A percentile compares a stretch with the other conserved stretches of the same genome.
Evolutionary conservation across 306 rosid species (phyloP).

Genomic region (Fragaria ananassa): DNA sequence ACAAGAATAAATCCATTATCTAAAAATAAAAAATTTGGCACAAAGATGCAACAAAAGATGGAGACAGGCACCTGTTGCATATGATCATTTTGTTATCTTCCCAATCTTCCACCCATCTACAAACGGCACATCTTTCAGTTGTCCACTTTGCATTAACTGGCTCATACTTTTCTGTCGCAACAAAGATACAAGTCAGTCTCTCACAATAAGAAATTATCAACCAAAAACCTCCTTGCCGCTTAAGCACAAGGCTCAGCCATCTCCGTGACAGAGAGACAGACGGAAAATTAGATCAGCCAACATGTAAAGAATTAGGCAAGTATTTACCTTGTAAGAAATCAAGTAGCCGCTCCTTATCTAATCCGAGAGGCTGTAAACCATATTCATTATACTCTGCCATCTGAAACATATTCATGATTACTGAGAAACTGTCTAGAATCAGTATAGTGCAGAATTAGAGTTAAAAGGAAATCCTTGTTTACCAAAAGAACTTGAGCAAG

Average conservation of each 20-base stretch:
- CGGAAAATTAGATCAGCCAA: constrained; percentile 15
- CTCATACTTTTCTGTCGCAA: constrained; percentile 72
- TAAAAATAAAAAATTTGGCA: constrained; percentile 8
- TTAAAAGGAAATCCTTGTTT: not conserved
- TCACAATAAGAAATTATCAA: constrained; percentile 19
- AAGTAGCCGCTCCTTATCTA: constrained; percentile 68
- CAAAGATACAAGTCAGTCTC: constrained; percentile 24
- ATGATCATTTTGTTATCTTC: constrained; percentile 93
- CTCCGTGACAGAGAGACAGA: not conserved
- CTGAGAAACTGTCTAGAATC: constrained; percentile 17
- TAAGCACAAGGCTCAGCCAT: not conserved
- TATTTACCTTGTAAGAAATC: constrained; percentile 67
- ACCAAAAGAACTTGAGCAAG: not conserved
- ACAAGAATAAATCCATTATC: constrained; percentile 11
- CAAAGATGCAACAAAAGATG: constrained; percentile 23
- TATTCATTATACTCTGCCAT: constrained; percentile 53
- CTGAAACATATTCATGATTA: constrained; percentile 45
- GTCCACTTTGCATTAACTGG: constrained; percentile 90
- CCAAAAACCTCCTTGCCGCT: constrained; percentile 16
- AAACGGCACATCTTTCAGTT: constrained; percentile 91
- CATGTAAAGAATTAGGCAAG: constrained; percentile 6
- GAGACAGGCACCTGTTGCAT: constrained; percentile 76
- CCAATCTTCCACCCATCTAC: constrained; percentile 99
- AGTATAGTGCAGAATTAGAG: not conserved
- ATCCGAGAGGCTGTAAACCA: constrained; percentile 42